phyloP scores from a whole-genome alignment of 176 grass and related monocot genomes.

The Tillandsia fasciculata region DNA sequence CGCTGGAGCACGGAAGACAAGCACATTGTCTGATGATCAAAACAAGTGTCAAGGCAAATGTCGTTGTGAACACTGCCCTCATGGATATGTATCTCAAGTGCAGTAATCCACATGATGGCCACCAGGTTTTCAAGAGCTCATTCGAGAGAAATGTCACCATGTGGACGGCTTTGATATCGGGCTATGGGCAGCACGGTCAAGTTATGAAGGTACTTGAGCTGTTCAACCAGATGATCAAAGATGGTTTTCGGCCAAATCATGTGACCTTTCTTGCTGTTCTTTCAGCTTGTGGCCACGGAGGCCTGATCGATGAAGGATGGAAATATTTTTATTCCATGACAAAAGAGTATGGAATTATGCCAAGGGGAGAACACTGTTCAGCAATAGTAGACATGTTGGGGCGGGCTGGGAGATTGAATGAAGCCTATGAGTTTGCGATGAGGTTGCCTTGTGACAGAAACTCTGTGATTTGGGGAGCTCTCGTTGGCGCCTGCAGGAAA shows the following conservation, averaged over 20 bases:
- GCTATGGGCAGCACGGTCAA: constrained; percentile 38
- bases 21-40: constrained; percentile 39
- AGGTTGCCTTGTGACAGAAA: constrained; percentile 39
- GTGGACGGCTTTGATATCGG: constrained; percentile 40
- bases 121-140: constrained; percentile 25
- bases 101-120: constrained; percentile 33
- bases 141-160: constrained; percentile 36
- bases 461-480: constrained; percentile 44
- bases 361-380: constrained; percentile 30
- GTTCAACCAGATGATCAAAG: constrained; percentile 24
- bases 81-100: constrained; percentile 58
- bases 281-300: constrained; percentile 36
- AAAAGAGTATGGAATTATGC: constrained; percentile 13
- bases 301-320: constrained; percentile 34
- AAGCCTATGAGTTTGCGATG: constrained; percentile 42
- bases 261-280: constrained; percentile 50
- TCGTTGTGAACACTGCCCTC: constrained; percentile 36
- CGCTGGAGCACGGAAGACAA: constrained; percentile 33
- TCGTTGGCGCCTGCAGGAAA: constrained; percentile 48
- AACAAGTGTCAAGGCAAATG: constrained; percentile 20
- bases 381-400: constrained; percentile 41
- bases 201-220: constrained; percentile 32
- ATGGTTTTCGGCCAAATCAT: constrained; percentile 28
- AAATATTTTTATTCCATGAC: constrained; percentile 31
- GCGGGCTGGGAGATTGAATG: constrained; percentile 32